A percentile compares a stretch with the other conserved stretches of the same genome.
phyloP scores from a whole-genome alignment of 768 basidiomycete genomes.

The Clitopilus passeckerianus region DNA sequence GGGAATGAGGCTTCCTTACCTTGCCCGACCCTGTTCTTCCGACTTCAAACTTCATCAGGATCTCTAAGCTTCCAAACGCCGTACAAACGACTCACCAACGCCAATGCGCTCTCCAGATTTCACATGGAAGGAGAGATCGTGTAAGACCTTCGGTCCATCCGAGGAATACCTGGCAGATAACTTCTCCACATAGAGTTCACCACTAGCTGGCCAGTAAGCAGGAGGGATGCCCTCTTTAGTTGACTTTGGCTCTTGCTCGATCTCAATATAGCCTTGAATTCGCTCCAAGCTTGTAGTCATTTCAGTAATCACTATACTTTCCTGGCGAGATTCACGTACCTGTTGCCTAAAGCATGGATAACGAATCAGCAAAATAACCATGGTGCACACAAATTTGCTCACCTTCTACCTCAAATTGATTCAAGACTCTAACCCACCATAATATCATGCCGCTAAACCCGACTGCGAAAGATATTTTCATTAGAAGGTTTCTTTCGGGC shows the following conservation, averaged over 20 bases:
- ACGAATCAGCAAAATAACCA: neutral
- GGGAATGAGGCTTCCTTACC: constrained; percentile 13
- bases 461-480: constrained; percentile 19
- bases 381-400: constrained; percentile 11
- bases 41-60: constrained; percentile 18
- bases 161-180: constrained; percentile 54
- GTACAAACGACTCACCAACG: constrained; percentile 22
- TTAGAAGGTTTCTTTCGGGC: neutral
- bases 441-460: constrained; percentile 54
- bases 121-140: constrained; percentile 45
- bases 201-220: constrained; percentile 63
- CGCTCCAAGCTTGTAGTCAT: constrained; percentile 49
- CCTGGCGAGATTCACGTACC: constrained; percentile 18
- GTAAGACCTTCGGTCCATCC: constrained; percentile 49
- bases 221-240: constrained; percentile 44
- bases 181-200: constrained; percentile 47
- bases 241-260: constrained; percentile 50
- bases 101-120: constrained; percentile 57
- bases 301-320: neutral
- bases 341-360: constrained; percentile 24
- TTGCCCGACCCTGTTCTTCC: constrained; percentile 44
- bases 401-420: constrained; percentile 41
- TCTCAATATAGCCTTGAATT: constrained; percentile 58
- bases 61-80: neutral
- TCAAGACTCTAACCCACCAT: constrained; percentile 37